Evolutionary conservation across 1,284 basidiomycete species (phyloP), one percentile per base, ranked within the genome.

Genomic region (Peniophora sp.): DNA sequence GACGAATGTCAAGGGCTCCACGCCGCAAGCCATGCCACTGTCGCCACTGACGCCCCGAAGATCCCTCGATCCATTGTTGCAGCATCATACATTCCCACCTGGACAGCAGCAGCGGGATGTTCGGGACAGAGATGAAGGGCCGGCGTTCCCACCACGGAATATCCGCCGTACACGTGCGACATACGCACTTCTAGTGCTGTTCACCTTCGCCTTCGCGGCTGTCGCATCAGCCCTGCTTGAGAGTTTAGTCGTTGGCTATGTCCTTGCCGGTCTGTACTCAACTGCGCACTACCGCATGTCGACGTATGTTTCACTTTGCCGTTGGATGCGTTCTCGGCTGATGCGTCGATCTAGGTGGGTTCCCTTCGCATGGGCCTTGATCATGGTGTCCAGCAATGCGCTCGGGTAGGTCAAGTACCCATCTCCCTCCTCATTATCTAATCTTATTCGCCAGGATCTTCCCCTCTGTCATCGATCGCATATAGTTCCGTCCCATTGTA

Each of bases 251-350:
- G 69, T 91, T 3, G 86, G 87, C 0, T 88, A 85, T 58, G 70
- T 83, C 3, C 69, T 88, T 36, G 78, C 79, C 20, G 88, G 81
- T 1, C 66, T 92, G 17, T 92, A 81, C 65, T 73, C 71, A 39
- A 78, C 85, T 0, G 88, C 74, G 1, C 67, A 75, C 27, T 91
- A 85, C 58, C 77, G 81, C 55, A 85, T 93, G 78, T 90, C 87
- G 11, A 92, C 90, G 82, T 91, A 62, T 58, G 84, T 75, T 76
- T 71, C n/a, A 41, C 27, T 24, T 41, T 46, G 47, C 44, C 41
- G 36, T 49, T 42, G 10, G 41, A n/a, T 23, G 47, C 52, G 41
- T 48, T 52, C 44, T 49, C 47, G 44, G n/a, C 34, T 17, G 23
- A 32, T 35, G 41, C 24, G 48, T 24, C 35, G 32, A 2, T 22